A percentile compares a stretch with the other conserved stretches of the same genome.
phyloP scores from a whole-genome alignment of 2,329 filamentous ascomycete species.

The Neonectria magnoliae region DNA sequence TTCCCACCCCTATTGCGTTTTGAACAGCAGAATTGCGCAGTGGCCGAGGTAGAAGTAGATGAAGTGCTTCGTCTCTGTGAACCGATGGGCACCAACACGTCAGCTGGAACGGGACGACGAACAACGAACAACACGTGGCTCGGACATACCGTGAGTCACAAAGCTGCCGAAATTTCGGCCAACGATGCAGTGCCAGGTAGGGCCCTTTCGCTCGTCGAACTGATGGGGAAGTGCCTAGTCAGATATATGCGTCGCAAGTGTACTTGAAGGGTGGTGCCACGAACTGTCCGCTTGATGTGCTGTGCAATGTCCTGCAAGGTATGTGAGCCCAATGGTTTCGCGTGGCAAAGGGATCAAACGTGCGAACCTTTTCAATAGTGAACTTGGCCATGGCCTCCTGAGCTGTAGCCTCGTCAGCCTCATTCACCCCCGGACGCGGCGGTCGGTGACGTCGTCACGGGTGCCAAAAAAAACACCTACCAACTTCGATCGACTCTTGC shows the following conservation, averaged over 20 bases:
- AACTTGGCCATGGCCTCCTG: slow-evolving; percentile 72
- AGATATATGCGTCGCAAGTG: slow-evolving; percentile 8
- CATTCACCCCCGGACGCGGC: slow-evolving; percentile 8
- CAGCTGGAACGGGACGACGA: slow-evolving; percentile 14
- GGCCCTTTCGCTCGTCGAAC: slow-evolving; percentile 97
- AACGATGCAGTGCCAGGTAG: slow-evolving; percentile 99
- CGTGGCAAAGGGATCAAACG: slow-evolving; percentile 5
- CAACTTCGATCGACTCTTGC: slow-evolving; percentile 92
- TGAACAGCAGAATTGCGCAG: slow-evolving; percentile 98
- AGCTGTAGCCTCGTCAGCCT: slow-evolving; percentile 54
- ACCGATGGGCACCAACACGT: slow-evolving; percentile 13
- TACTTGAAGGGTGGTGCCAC: slow-evolving; percentile 25
- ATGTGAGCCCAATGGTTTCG: slow-evolving; percentile 29
- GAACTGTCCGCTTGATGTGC: slow-evolving; percentile 91
- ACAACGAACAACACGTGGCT: not conserved
- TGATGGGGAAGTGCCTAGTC: slow-evolving; percentile 50
- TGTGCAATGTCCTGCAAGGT: slow-evolving; percentile 84
- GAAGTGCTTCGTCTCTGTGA: slow-evolving; percentile 96
- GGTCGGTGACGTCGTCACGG: slow-evolving; percentile 8
- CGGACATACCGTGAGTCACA: slow-evolving; percentile 86
- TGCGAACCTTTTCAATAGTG: slow-evolving; percentile 67
- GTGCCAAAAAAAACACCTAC: slow-evolving; percentile 65
- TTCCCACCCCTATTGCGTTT: slow-evolving; percentile 80
- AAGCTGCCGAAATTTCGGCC: slow-evolving; percentile 99
- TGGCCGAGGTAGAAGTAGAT: slow-evolving; percentile 99